phyloP scores from a whole-genome alignment of 305 asterid species.

The Withania somnifera region DNA sequence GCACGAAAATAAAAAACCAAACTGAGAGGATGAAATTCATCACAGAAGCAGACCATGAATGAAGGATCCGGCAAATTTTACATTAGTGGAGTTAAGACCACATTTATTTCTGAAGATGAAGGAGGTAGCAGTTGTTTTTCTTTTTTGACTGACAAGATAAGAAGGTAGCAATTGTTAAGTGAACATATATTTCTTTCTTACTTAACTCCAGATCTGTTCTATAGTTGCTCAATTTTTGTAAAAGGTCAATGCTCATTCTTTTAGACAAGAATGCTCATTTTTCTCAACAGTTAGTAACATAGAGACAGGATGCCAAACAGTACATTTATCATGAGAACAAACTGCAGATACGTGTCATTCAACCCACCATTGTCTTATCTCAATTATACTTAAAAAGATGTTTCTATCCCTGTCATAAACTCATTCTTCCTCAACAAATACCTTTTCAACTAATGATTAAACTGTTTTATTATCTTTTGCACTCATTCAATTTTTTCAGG shows the following conservation, averaged over 20 bases:
- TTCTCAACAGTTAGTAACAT: background rate
- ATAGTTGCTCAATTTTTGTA: background rate
- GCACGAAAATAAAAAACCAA: background rate
- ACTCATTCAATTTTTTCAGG: background rate
- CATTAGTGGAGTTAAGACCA: background rate
- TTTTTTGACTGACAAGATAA: background rate
- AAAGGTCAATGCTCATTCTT: background rate
- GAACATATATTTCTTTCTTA: background rate
- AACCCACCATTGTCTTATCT: background rate
- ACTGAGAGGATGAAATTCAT: background rate
- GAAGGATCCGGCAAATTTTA: background rate
- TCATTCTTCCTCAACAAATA: background rate
- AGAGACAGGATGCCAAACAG: background rate
- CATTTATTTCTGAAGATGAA: background rate
- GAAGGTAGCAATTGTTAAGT: background rate
- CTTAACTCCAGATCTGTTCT: background rate
- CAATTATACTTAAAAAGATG: background rate
- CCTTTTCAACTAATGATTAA: background rate
- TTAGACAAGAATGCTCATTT: background rate
- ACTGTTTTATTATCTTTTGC: background rate
- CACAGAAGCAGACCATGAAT: background rate
- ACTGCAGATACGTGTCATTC: background rate
- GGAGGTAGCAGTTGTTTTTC: background rate
- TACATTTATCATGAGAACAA: background rate
- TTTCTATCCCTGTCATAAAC: background rate